phyloP scores from a whole-genome alignment of 305 asterid species.

The Plantago coronopus region DNA sequence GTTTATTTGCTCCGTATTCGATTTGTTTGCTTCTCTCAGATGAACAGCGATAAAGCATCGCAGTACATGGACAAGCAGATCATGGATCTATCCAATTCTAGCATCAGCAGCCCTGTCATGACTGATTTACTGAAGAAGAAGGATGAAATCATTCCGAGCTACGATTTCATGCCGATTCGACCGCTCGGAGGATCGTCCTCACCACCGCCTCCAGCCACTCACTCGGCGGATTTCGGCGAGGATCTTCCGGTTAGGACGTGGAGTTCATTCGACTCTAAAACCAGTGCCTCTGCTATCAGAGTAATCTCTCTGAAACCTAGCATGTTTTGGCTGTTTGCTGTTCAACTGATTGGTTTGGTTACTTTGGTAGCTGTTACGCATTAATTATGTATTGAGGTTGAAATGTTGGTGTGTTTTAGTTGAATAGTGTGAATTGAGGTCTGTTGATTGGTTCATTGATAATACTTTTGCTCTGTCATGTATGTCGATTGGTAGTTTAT shows the following conservation, averaged over 20 bases:
- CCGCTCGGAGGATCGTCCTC: conserved; percentile 15
- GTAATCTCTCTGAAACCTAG: conserved; percentile 8
- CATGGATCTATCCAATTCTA: conserved; percentile 27
- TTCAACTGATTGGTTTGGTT: not conserved
- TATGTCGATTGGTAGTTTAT: too few relatives aligned
- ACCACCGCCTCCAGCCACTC: conserved; percentile 4
- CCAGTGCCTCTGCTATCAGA: conserved; percentile 11
- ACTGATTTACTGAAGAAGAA: conserved; percentile 6
- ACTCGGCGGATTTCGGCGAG: conserved; percentile 12
- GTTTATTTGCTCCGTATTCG: not conserved
- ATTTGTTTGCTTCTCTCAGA: conserved; percentile 4
- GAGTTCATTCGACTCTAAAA: conserved; percentile 22
- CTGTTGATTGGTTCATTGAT: not conserved
- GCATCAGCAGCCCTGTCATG: conserved; percentile 9
- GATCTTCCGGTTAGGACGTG: conserved; percentile 4
- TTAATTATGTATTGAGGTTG: not conserved
- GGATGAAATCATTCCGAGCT: conserved; percentile 25
- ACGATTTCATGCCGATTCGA: conserved; percentile 25
- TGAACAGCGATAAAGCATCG: conserved; percentile 11
- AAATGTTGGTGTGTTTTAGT: not conserved
- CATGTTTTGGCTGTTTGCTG: not conserved
- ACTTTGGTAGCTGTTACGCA: not conserved
- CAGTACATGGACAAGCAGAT: conserved; percentile 30
- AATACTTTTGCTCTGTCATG: too few relatives aligned
- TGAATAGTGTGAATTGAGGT: not conserved